Base-by-base conservation (phyloP, 805 yeast genomes). In the Lipomyces chichibuensis region DNA sequence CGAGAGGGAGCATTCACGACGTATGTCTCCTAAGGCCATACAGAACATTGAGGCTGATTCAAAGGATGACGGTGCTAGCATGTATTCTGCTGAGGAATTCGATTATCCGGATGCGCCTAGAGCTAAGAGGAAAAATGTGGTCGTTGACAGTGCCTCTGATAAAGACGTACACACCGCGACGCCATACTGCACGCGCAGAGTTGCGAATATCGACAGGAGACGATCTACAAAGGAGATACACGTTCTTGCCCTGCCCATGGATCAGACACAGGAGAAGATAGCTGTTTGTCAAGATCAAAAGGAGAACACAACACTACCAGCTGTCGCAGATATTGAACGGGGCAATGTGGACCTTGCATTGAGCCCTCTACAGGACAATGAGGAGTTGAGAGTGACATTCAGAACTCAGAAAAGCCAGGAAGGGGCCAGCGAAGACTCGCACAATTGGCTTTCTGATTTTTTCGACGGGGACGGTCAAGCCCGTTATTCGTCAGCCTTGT, bases 81-180 rank as follows among this genome's bases (percentile, higher is more conserved):
- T 59, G 43, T 63, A 53, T 27, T 63, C 66, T 2, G 66, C 66
- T 11, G 66, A 63, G 29, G 66, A 54, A 37, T 63, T 63, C 33
- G 66, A 63, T 54, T 49, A 23, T 20, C 55, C 37, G 8, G 14
- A 23, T 3, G 53, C 65, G 6, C 23, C 25, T 25, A 27, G 17
- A 6, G 7, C 33, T 6, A 17, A n/a, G 35, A 35, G 9, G n/a
- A 52, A 52, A 29, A 6, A 23, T 23, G 29, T 7, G 11, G 55
- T 25, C 33, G 8, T 7, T 52, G 55, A 52, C 3, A 7, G 4
- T 20, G 6, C 3, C 33, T 4, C 55, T 6, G n/a, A n/a, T 17
- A 25, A n/a, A 13, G 23, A 8, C 23, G 3, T 43, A 7, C 3
- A 7, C 14, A n/a, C n/a, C 23, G 6, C 23, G 9, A 3, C 49